Percentiles rank a stretch among this genome's conserved stretches.
Conservation (phyloP, 202 grass and related monocot species). For the Thinopyrum obtusiflorum region DNA sequence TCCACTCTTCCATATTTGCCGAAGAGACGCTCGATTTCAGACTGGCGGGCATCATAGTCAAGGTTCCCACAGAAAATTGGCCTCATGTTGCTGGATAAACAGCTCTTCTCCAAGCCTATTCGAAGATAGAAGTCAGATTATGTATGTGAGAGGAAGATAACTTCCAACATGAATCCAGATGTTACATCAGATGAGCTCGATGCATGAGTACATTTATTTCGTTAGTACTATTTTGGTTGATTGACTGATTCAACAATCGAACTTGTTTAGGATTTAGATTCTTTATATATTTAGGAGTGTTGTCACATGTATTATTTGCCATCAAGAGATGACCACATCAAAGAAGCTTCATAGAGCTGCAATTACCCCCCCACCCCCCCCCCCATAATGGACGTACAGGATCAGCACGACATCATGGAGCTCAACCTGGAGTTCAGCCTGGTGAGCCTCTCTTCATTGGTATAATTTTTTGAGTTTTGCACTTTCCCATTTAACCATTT, state of each 20-base stretch:
- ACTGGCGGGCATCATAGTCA: conserved; percentile 73
- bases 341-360: conserved; percentile 58
- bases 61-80: conserved; percentile 88
- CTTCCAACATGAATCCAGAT: conserved; percentile 98
- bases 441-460: conserved; percentile 33
- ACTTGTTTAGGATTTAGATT: conserved; percentile 9
- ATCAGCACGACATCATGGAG: conserved; percentile 44
- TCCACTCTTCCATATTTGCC: conserved; percentile 80
- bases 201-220: conserved; percentile 47
- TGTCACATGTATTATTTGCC: conserved; percentile 96
- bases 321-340: conserved; percentile 88
- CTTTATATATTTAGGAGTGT: conserved; percentile 55
- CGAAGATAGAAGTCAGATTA: neutral
- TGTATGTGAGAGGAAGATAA: too few relatives aligned
- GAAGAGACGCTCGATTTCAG: conserved; percentile 80
- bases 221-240: conserved; percentile 10
- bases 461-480: neutral
- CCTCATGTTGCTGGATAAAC: conserved; percentile 47
- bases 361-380: too few relatives aligned
- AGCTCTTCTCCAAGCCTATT: conserved; percentile 1
- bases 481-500: neutral
- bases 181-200: conserved; percentile 75
- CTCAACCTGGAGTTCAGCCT: conserved; percentile 61
- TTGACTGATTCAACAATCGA: neutral
- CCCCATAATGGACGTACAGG: conserved; percentile 32